These are phyloP conservation scores for Misopates orontium DNA, from an alignment of 257 asterid genomes.

Conservation along the genomic window DNA sequence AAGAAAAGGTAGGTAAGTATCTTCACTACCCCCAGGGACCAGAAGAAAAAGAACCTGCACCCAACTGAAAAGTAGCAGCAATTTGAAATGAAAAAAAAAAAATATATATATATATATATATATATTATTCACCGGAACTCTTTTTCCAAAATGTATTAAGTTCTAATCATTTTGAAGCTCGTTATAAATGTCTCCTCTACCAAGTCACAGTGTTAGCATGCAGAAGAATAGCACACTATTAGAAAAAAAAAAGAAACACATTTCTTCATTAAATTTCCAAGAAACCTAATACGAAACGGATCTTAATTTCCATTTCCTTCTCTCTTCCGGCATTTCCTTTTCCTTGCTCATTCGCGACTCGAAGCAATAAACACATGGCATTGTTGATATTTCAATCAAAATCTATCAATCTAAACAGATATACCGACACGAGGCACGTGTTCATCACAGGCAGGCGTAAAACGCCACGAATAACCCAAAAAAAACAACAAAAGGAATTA, in stretches of 20 bases:
- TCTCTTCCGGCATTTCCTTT: background rate
- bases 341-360: constrained; percentile 3
- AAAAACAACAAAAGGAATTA: too few relatives aligned
- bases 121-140: too few relatives aligned
- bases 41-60: too few relatives aligned
- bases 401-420: background rate
- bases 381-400: constrained; percentile 3
- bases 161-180: too few relatives aligned
- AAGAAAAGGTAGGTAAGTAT: background rate
- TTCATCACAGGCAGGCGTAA: too few relatives aligned
- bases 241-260: too few relatives aligned
- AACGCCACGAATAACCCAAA: too few relatives aligned
- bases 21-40: background rate
- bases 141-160: too few relatives aligned
- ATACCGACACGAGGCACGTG: constrained; percentile 3
- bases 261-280: constrained; percentile 2
- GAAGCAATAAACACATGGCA: constrained; percentile 4
- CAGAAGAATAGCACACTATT: background rate
- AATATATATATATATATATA: too few relatives aligned
- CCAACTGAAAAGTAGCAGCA: background rate
- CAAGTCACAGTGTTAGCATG: background rate
- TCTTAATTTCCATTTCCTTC: background rate
- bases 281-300: too few relatives aligned
- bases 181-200: background rate
- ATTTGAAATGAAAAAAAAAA: too few relatives aligned